Base-by-base conservation (phyloP, 768 basidiomycete genomes). In the Mycena metata region DNA sequence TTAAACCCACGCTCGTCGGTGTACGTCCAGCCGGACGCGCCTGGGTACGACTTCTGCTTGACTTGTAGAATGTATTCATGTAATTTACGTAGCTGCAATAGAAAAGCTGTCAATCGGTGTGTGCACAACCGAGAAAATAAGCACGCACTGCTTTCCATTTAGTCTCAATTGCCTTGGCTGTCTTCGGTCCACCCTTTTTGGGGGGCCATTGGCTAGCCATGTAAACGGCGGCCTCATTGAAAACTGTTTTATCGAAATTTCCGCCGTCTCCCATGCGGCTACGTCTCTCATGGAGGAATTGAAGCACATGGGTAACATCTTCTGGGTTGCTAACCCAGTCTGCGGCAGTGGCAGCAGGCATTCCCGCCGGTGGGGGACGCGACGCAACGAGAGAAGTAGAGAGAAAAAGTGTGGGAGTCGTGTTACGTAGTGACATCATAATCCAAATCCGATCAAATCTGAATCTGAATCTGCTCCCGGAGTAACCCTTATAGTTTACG, bases 21-120 rank as follows among this genome's bases (percentile, higher is more conserved):
- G 35, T 58, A 66, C 3, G 64, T 45, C 43, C 49, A 66, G 12
- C 64, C 64, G 3, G 43, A 66, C 3, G 42, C 41, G 26, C 64
- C 56, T 3, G 36, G 23, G 41, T 59, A 49, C 15, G 7, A 2
- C 26, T 46, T 23, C 43, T 66, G 55, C 43, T 46, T 59, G 5
- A 45, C 64, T 16, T 46, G 26, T 12, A 46, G 43, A 21, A 66
- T 42, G 6, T 30, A 5, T 19, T 66, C 64, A 24, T 45, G 26
- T 19, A 66, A 17, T 39, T 49, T 47, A 19, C 47, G 42, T 12
- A 41, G 33, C 64, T 66, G 46, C 23, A n/a, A n/a, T n/a, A n/a
- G n/a, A 19, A 10, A 30, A 15, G 51, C 15, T 26, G 33, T 33
- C n/a, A 26, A 52, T 17, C 5, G 30, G 6, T 35, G 51, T 33